Evolutionary conservation across 78 protist species (phyloP).

Genomic region (Dictyostelium capitatum): DNA sequence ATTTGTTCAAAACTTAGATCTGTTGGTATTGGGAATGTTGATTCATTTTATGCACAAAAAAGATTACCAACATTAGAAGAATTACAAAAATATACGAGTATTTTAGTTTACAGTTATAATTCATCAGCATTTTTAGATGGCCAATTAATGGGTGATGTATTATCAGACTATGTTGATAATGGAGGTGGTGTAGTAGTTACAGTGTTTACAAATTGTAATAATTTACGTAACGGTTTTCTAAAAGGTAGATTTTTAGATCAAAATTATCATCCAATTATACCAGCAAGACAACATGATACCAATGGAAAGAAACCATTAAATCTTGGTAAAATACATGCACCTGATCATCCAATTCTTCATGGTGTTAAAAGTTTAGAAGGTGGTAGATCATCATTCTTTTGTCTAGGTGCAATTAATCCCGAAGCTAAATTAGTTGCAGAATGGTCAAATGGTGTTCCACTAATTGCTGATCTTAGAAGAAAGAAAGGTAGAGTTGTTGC

Average conservation of each 20-base stretch:
- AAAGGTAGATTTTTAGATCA: constrained; percentile 75
- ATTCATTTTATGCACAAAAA: constrained; percentile 67
- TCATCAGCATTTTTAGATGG: constrained; percentile 71
- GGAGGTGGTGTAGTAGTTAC: constrained; percentile 83
- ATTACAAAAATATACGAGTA: constrained; percentile 68
- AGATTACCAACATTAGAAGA: constrained; percentile 76
- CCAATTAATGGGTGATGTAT: constrained; percentile 72
- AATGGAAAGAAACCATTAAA: constrained; percentile 75
- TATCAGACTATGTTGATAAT: constrained; percentile 71
- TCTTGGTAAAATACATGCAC: constrained; percentile 42
- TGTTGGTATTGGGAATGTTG: constrained; percentile 52
- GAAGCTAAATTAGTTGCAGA: constrained; percentile 73
- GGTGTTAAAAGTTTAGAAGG: constrained; percentile 60
- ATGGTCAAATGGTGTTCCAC: constrained; percentile 77
- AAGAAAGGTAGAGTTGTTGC: constrained; percentile 67
- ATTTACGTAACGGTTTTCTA: constrained; percentile 71
- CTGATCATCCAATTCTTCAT: constrained; percentile 67
- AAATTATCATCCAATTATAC: constrained; percentile 78
- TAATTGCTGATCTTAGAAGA: constrained; percentile 43
- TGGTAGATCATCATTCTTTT: constrained; percentile 68
- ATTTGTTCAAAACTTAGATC: constrained; percentile 64
- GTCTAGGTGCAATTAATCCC: constrained; percentile 63
- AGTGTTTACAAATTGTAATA: constrained; percentile 74
- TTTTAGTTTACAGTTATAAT: constrained; percentile 68
- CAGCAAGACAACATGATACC: constrained; percentile 74